Percentiles rank a stretch among this genome's conserved stretches.
These are phyloP conservation scores for Pneumocystis murina DNA, from an alignment of 1,139 yeast species.

Conservation along the genomic window DNA sequence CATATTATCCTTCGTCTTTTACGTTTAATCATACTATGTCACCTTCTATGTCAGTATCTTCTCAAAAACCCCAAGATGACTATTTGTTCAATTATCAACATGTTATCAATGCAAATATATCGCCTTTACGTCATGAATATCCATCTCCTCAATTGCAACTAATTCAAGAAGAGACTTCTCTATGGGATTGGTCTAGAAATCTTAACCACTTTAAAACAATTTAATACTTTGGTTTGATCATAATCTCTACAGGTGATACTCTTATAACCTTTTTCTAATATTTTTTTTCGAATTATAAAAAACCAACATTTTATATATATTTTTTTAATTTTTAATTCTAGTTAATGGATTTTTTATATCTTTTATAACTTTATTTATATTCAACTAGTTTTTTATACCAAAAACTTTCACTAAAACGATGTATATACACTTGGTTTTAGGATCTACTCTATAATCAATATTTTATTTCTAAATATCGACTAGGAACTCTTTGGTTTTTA, in stretches of 20 bases:
- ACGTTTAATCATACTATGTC: neutral
- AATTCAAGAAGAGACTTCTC: neutral
- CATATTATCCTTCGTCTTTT: neutral
- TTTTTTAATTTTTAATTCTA: too few species aligned
- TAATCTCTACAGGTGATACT: too few species aligned
- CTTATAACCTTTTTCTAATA: neutral
- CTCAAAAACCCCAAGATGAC: neutral
- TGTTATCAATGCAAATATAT: neutral
- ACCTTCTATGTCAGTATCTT: neutral
- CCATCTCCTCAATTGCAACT: neutral
- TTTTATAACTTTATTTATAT: too few species aligned
- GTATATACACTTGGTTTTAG: too few species aligned
- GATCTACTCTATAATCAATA: too few species aligned
- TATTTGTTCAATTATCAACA: neutral
- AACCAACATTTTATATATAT: neutral
- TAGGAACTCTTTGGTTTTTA: too few species aligned
- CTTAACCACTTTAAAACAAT: neutral
- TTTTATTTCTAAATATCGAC: too few species aligned
- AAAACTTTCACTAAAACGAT: too few species aligned
- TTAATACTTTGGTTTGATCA: neutral
- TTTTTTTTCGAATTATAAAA: neutral
- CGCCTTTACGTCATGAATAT: neutral
- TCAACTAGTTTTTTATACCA: too few species aligned
- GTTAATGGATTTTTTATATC: too few species aligned
- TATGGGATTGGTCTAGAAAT: neutral